Conservation (phyloP, 1,139 yeast species). For the Kazachstania sp. region DNA sequence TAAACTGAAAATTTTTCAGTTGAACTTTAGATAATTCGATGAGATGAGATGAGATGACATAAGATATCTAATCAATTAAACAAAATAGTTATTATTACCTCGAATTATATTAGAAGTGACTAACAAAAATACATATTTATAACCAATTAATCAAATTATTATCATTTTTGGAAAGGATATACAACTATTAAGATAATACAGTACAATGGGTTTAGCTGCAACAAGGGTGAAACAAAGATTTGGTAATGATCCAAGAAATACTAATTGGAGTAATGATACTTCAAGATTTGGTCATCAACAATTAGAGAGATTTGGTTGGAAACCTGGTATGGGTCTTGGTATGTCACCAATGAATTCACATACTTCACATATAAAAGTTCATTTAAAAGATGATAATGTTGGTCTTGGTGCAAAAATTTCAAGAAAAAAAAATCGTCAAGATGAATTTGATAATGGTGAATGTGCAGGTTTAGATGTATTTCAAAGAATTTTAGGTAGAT, state of each 20-base stretch:
- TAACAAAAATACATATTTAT: background rate
- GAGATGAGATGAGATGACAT: no score
- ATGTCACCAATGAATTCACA: constrained; percentile 48
- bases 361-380: constrained; percentile 75
- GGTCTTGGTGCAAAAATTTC: constrained; percentile 79
- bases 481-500: constrained; percentile 79
- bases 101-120: no score
- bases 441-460: constrained; percentile 67
- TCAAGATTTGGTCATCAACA: constrained; percentile 83
- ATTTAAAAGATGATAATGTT: constrained; percentile 67
- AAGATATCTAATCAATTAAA: no score
- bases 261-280: constrained; percentile 87
- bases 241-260: constrained; percentile 89
- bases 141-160: background rate
- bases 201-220: constrained; percentile 79
- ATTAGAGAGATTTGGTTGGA: constrained; percentile 79
- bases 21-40: no score
- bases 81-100: no score
- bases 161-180: background rate
- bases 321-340: constrained; percentile 85
- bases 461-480: constrained; percentile 89
- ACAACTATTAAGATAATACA: no score
- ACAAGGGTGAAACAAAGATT: constrained; percentile 73
- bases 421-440: constrained; percentile 45
- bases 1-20: no score